phyloP scores from a whole-genome alignment of 106 monocot genomes.

The Posidonia australis region DNA sequence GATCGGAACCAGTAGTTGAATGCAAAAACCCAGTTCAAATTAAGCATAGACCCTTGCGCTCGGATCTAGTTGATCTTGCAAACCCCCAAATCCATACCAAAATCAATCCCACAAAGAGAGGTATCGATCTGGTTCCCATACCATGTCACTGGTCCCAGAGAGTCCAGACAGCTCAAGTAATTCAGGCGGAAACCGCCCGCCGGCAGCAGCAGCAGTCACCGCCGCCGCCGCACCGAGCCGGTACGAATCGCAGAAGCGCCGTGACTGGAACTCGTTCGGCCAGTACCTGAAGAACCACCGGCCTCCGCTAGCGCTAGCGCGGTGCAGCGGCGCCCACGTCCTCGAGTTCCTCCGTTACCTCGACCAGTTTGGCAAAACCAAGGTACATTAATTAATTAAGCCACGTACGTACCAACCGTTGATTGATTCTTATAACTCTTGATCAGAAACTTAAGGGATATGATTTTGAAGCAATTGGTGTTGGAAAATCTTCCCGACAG shows the following conservation, averaged over 20 bases:
- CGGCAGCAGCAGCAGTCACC: neutral
- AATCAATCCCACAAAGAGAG: no score
- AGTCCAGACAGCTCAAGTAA: neutral
- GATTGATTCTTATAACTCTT: no score
- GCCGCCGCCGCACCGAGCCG: conserved; percentile 40
- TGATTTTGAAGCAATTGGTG: no score
- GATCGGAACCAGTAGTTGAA: no score
- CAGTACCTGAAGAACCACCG: conserved; percentile 82
- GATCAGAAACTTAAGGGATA: no score
- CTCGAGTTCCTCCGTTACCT: conserved; percentile 85
- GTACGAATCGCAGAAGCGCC: conserved; percentile 83
- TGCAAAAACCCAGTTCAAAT: no score
- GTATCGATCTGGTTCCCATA: neutral
- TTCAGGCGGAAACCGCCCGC: neutral
- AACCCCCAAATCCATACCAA: neutral
- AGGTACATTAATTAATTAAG: conserved; percentile 20
- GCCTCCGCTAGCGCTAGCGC: conserved; percentile 58
- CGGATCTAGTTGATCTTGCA: neutral
- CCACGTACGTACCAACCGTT: no score
- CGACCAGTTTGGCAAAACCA: conserved; percentile 82
- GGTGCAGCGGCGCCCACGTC: conserved; percentile 85
- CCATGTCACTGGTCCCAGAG: neutral
- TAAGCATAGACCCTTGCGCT: no score
- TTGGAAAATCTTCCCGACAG: neutral
- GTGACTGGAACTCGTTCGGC: conserved; percentile 84